Percentiles rank a stretch among this genome's conserved stretches.
These are phyloP conservation scores for Verbena officinalis DNA, from an alignment of 257 asterid genomes.

Conservation along the genomic window DNA sequence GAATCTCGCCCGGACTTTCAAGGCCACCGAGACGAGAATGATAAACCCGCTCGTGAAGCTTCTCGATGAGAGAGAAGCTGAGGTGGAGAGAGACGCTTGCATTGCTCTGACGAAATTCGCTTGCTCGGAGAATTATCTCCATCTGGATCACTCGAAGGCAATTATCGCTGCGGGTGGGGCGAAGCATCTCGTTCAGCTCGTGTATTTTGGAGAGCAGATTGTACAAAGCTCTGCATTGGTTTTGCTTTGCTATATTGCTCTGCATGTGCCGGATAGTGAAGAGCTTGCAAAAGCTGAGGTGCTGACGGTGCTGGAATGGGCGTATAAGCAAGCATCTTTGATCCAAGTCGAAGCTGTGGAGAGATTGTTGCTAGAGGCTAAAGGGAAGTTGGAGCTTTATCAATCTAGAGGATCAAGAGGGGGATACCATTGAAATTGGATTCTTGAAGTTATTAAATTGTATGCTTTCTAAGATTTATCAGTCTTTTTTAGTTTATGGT, in stretches of 20 bases:
- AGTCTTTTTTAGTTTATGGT: neutral
- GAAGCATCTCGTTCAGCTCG: conserved; percentile 66
- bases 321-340: conserved; percentile 49
- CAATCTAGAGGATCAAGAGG: conserved; percentile 67
- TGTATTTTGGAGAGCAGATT: conserved; percentile 64
- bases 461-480: conserved; percentile 15
- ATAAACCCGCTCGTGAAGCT: conserved; percentile 58
- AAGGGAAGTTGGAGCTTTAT: conserved; percentile 68
- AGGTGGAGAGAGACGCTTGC: conserved; percentile 57
- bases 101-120: conserved; percentile 62
- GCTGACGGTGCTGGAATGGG: conserved; percentile 70
- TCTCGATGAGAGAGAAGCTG: conserved; percentile 61
- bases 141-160: conserved; percentile 63
- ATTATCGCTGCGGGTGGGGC: conserved; percentile 65
- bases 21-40: conserved; percentile 70
- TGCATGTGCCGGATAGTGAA: conserved; percentile 73
- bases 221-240: conserved; percentile 56
- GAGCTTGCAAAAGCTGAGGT: conserved; percentile 67
- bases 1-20: conserved; percentile 64
- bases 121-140: conserved; percentile 53
- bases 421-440: conserved; percentile 45
- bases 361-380: conserved; percentile 54
- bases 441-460: conserved; percentile 17
- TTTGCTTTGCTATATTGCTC: conserved; percentile 51
- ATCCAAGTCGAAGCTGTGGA: conserved; percentile 51